Base-by-base conservation (phyloP, 306 rosid species). In the Acacia melanoxylon region DNA sequence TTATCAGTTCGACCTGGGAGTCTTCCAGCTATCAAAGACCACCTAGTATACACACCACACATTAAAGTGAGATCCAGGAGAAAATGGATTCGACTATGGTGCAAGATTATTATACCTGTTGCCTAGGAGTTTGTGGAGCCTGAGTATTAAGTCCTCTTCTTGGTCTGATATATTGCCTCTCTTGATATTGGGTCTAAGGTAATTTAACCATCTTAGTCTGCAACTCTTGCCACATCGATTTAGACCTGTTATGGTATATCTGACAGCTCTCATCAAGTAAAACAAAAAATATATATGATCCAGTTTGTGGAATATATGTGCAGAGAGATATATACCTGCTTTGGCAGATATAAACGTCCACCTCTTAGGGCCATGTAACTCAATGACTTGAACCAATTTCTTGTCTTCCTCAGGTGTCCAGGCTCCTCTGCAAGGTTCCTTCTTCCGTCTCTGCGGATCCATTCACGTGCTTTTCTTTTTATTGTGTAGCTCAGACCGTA, bases 171-270 rank as follows among this genome's bases (percentile, higher is more conserved):
- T 90, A 41, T 90, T 89, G 78, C 94, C 92, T 85, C 92, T 87
- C 87, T 90, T 90, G 27, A 90, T 90, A 75, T 90, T 87, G 27
- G 94, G 94, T 78, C 94, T 87, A 0, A 90, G 85, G 58, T 90
- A 90, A 83, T 90, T 90, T 82, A 90, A 63, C 94, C 94, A 90
- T 84, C 94, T 88, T 17, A 90, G 75, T 84, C 94, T 85, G 86
- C 92, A 90, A 84, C 92, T 90, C 85, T 88, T 90, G n/a, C 94
- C 94, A 75, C 94, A 87, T 41, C 94, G 80, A 78, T 87, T 88
- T 25, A 90, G 85, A 63, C 91, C 94, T 88, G 83, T 59, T 79
- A 14, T 11, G 8, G 10, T 10, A 29, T 65, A 51, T 16, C 6
- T 16, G 69, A 31, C 42, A 65, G 37, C 0, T 27, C 68, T 11